Evolutionary conservation across 352 stramenopile species (phyloP).

Genomic region (Elongisporangium prolatum): DNA sequence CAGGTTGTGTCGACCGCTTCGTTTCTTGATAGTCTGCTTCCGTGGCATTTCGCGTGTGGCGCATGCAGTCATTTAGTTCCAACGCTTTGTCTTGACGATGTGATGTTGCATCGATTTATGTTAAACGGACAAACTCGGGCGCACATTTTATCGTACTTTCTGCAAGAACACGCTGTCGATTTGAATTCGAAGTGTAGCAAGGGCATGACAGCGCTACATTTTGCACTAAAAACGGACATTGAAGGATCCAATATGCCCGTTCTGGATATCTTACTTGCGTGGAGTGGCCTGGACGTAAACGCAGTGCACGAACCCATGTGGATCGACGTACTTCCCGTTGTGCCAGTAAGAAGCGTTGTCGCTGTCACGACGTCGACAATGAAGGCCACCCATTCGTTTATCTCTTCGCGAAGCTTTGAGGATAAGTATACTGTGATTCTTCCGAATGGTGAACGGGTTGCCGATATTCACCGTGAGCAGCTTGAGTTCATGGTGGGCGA

Average conservation of each 20-base stretch:
- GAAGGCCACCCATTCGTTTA: constrained; percentile 26
- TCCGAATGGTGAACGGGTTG: constrained; percentile 34
- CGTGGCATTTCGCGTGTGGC: constrained; percentile 65
- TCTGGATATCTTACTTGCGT: constrained; percentile 40
- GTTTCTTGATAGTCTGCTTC: constrained; percentile 30
- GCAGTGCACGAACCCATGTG: constrained; percentile 46
- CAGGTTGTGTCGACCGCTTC: constrained; percentile 28
- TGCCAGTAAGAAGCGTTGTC: constrained; percentile 24
- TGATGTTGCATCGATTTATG: constrained; percentile 30
- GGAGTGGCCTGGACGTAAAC: constrained; percentile 26
- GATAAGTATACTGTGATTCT: constrained; percentile 59
- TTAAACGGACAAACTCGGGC: constrained; percentile 35
- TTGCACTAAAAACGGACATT: constrained; percentile 45
- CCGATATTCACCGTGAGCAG: constrained; percentile 29
- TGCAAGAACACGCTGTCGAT: constrained; percentile 1
- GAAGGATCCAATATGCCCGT: constrained; percentile 38
- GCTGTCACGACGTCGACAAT: constrained; percentile 14
- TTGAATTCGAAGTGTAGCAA: constrained; percentile 28
- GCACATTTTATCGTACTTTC: constrained; percentile 21
- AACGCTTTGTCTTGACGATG: constrained; percentile 41
- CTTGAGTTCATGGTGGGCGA: constrained; percentile 14
- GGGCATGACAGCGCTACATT: constrained; percentile 36
- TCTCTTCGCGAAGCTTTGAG: constrained; percentile 37
- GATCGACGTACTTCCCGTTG: constrained; percentile 37
- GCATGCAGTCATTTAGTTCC: constrained; percentile 29